A percentile compares a stretch with the other conserved stretches of the same genome.
Evolutionary conservation across 768 basidiomycete species (phyloP).

Genomic region (Pisolithus sp.): DNA sequence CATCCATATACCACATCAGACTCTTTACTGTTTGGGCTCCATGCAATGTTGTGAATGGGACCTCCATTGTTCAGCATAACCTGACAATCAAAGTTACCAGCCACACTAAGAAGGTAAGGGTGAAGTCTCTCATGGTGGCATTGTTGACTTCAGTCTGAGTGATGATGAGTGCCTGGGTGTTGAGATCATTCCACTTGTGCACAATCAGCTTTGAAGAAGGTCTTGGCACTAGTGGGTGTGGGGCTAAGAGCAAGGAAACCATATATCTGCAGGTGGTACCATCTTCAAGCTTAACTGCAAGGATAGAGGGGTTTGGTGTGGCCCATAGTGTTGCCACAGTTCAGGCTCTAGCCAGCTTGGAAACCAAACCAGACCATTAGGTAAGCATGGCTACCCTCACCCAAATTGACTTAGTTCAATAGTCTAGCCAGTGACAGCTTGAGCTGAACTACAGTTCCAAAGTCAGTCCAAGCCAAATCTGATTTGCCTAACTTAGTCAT

Average conservation of each 20-base stretch:
- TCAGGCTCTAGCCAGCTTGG: no score
- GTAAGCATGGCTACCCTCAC: no score
- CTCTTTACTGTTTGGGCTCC: slow-evolving; percentile 96
- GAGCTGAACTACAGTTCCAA: no score
- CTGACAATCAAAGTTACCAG: slow-evolving; percentile 90
- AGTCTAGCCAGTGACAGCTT: no score
- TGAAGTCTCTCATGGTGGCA: slow-evolving; percentile 94
- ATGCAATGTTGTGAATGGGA: slow-evolving; percentile 91
- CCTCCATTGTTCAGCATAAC: slow-evolving; percentile 92
- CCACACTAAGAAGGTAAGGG: slow-evolving; percentile 87
- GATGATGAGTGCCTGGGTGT: slow-evolving; percentile 84
- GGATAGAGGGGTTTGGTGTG: slow-evolving; percentile 1
- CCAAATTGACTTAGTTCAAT: no score
- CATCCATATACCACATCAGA: slow-evolving; percentile 86
- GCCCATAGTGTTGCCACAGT: no score
- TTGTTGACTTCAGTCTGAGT: slow-evolving; percentile 97
- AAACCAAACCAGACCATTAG: no score
- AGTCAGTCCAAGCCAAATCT: no score
- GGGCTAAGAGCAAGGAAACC: slow-evolving; percentile 53
- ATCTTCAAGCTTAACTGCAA: slow-evolving; percentile 79
- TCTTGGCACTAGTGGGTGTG: slow-evolving; percentile 77
- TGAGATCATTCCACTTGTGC: slow-evolving; percentile 53
- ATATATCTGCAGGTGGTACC: slow-evolving; percentile 85
- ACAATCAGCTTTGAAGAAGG: slow-evolving; percentile 93
- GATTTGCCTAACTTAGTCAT: no score